Base-by-base conservation (phyloP, 805 yeast species). In the Kodamaea lidongshanica region DNA sequence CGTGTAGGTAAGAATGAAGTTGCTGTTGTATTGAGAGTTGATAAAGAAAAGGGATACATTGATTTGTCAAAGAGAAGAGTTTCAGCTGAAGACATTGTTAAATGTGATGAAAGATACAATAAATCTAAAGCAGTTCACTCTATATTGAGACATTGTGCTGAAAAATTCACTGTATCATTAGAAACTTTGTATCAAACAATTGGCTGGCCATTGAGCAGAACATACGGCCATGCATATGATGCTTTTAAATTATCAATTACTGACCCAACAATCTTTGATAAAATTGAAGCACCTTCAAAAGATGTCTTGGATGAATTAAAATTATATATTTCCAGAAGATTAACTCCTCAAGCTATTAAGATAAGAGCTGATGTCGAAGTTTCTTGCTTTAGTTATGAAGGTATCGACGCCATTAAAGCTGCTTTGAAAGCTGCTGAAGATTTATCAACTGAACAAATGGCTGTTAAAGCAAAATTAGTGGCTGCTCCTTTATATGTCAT, bases 1-100 rank as follows among this genome's bases (percentile, higher is more conserved):
- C 82, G 97, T 67, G 97, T 92, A 41, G 98, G 98, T 43, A 86
- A 94, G 58, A 92, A 92, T 55, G 98, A 92, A 65, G 96, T 92
- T 34, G 98, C 89, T 19, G 96, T 92, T 37, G 98, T 92, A 7
- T 71, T 92, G 54, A 82, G 98, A 70, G 98, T 92, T 38, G 98
- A 92, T 65, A 88, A 88, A 61, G 98, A 92, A 60, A 92, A 92
- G 64, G 98, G 98, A 27, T 92, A 92, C 63, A 92, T 92, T 55
- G 98, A 92, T 66, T 71, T 92, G 53, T 87, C 96, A 35, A 92
- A 92, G 63, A 88, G 97, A 74, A 79, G 96, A 59, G 98, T 89
- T 33, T 79, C 94, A n/a, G 79, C 96, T 21, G 98, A 92, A 65
- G 98, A 92, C 61, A 89, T 92, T 44, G 79, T 81, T 50, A 86